Percentiles rank a stretch among this genome's conserved stretches.
Conservation (phyloP, 768 basidiomycete species). For the Ramaria sp. region DNA sequence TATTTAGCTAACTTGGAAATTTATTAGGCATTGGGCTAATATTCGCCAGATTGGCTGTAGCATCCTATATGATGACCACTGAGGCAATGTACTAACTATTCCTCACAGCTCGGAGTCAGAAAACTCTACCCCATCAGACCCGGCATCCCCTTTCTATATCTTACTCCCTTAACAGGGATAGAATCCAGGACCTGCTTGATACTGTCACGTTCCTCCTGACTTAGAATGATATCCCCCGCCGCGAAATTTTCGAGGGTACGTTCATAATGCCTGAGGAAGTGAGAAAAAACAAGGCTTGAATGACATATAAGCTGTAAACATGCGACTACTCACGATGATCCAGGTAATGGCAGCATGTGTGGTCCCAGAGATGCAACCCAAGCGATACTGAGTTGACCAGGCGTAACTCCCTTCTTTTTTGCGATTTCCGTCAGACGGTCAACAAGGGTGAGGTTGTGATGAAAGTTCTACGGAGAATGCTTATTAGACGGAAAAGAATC, state of each 20-base stretch:
- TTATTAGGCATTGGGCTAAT: no score
- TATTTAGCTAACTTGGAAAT: no score
- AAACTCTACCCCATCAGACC: neutral
- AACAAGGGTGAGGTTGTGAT: constrained; percentile 31
- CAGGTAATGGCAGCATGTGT: constrained; percentile 39
- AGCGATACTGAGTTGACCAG: constrained; percentile 28
- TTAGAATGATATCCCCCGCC: constrained; percentile 31
- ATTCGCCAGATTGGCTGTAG: no score
- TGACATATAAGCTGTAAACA: constrained; percentile 16
- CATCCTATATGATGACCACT: no score
- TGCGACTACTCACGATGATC: constrained; percentile 28
- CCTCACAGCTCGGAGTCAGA: no score
- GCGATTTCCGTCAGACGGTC: constrained; percentile 30
- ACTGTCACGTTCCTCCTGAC: constrained; percentile 27
- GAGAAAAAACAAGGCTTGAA: no score
- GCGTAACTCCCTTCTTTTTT: constrained; percentile 28
- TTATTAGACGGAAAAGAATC: constrained; percentile 7
- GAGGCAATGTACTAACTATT: no score
- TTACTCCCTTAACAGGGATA: constrained; percentile 26
- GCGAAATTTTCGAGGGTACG: constrained; percentile 35
- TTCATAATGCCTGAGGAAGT: constrained; percentile 24
- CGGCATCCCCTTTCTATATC: constrained; percentile 20
- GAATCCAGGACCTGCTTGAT: constrained; percentile 28
- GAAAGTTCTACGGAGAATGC: constrained; percentile 22
- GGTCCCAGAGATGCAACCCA: constrained; percentile 30